Conservation (phyloP, 2,329 filamentous ascomycete genomes). For the Calonectria multiphialidica region DNA sequence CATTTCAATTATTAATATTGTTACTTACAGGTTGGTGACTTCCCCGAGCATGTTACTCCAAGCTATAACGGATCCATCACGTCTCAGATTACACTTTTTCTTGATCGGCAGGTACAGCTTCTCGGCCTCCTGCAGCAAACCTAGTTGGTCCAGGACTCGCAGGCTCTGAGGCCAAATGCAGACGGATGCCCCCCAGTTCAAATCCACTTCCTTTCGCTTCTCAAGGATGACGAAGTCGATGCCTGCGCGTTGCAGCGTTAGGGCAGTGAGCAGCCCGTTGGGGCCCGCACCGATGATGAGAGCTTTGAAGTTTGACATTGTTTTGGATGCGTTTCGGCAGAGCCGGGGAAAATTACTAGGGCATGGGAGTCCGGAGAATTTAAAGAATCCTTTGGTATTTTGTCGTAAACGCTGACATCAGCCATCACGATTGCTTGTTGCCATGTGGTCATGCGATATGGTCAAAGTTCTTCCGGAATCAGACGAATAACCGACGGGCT, state of each 20-base stretch:
- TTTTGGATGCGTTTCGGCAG: neutral
- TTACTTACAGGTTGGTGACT: neutral
- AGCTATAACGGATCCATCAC: constrained; percentile 12
- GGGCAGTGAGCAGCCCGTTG: neutral
- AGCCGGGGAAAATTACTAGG: too few relatives aligned
- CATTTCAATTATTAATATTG: neutral
- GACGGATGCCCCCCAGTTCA: neutral
- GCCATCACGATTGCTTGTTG: too few relatives aligned
- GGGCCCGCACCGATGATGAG: neutral
- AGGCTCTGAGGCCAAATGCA: constrained; percentile 39
- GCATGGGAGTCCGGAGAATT: too few relatives aligned
- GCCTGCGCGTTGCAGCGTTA: neutral
- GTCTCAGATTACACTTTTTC: constrained; percentile 9
- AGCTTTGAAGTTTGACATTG: neutral
- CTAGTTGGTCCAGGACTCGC: constrained; percentile 48
- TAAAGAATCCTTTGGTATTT: too few relatives aligned
- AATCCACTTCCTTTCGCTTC: neutral
- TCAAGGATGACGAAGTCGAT: neutral
- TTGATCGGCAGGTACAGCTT: constrained; percentile 9
- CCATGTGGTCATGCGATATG: too few relatives aligned
- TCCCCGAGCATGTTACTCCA: constrained; percentile 2
- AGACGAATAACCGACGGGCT: too few relatives aligned
- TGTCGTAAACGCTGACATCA: too few relatives aligned
- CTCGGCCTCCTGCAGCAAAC: constrained; percentile 30
- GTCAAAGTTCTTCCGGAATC: too few relatives aligned